A percentile compares a stretch with the other conserved stretches of the same genome.
Evolutionary conservation across 768 basidiomycete species (phyloP).

Genomic region (Neoboletus brunneissimus): DNA sequence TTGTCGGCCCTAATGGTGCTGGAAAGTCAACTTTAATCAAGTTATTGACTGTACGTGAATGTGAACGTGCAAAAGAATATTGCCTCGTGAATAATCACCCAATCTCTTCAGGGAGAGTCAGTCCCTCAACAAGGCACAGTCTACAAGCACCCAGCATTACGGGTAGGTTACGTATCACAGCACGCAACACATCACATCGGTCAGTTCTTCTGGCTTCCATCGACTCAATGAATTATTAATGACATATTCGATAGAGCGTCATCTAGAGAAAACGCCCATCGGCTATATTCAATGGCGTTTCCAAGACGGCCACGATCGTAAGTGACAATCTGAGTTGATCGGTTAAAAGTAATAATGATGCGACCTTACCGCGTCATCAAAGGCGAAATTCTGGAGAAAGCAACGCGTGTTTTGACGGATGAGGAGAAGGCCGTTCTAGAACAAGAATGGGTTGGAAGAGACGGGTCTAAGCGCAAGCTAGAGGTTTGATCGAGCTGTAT

Average conservation of each 20-base stretch:
- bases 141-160: slow-evolving; percentile 90
- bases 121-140: slow-evolving; percentile 87
- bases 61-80: slow-evolving; percentile 1
- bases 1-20: slow-evolving; percentile 91
- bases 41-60: slow-evolving; percentile 67
- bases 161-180: slow-evolving; percentile 96
- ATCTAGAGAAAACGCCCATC: slow-evolving; percentile 94
- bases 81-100: slow-evolving; percentile 9
- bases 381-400: slow-evolving; percentile 91
- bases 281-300: slow-evolving; percentile 99
- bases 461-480: slow-evolving; percentile 86
- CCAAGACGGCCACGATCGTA: slow-evolving; percentile 97
- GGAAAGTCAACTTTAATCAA: slow-evolving; percentile 97
- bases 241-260: slow-evolving; percentile 56
- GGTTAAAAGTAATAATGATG: slow-evolving; percentile 5
- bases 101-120: slow-evolving; percentile 70
- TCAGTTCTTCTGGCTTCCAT: slow-evolving; percentile 29
- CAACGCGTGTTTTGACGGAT: slow-evolving; percentile 82
- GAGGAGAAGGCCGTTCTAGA: slow-evolving; percentile 81
- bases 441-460: slow-evolving; percentile 86
- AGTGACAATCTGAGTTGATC: slow-evolving; percentile 30
- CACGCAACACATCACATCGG: slow-evolving; percentile 97
- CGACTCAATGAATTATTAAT: slow-evolving; percentile 21
- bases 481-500: slow-evolving; percentile 54
- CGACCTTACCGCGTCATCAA: slow-evolving; percentile 12